Base-by-base conservation (phyloP, 305 asterid species). In the Euphrasia arctica region DNA sequence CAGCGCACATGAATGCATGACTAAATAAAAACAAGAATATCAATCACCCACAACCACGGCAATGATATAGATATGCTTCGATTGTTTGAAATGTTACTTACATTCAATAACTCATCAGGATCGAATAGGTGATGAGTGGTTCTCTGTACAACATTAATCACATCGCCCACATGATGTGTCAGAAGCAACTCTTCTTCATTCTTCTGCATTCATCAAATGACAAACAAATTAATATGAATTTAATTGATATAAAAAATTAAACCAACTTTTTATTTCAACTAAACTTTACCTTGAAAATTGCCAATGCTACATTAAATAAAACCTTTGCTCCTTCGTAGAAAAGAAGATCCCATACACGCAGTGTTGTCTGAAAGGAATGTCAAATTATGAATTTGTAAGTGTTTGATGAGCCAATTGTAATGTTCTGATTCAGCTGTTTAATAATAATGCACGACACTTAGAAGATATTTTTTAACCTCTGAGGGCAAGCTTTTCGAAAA, bases 401-500 rank as follows among this genome's bases (percentile, higher is more conserved):
- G 4, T 2, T 54, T 48, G 56, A 13, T 39, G 43, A 7, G 52
- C 9, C 45, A 9, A 39, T 39, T 39, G 12, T 39, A 39, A 8
- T 7, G 9, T 39, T 39, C 45, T 8, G 12, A 39, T 39, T 14
- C 5, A 64, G 58, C 58, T 58, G 27, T 36, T 13, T 48, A n/a
- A 31, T 31, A 31, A 32, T 29, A 39, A 39, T 18, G 39, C 1
- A 63, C 36, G 57, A 22, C 31, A 66, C n/a, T 15, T 56, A 32
- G 29, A 65, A 39, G 12, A 22, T 14, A 18, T 55, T 47, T 47
- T 66, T 66, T 69, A 56, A 91, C 99, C 99, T 93, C 99, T 0
- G 99, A 88, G 15, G 99, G 99, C 80, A 93, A 80, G 84, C 99
- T 93, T 77, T 93, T 93, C 55, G 99, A 85, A 77, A 85, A 93